phyloP scores from a whole-genome alignment of 2,329 filamentous ascomycete genomes.

The Epichloe gansuensis region DNA sequence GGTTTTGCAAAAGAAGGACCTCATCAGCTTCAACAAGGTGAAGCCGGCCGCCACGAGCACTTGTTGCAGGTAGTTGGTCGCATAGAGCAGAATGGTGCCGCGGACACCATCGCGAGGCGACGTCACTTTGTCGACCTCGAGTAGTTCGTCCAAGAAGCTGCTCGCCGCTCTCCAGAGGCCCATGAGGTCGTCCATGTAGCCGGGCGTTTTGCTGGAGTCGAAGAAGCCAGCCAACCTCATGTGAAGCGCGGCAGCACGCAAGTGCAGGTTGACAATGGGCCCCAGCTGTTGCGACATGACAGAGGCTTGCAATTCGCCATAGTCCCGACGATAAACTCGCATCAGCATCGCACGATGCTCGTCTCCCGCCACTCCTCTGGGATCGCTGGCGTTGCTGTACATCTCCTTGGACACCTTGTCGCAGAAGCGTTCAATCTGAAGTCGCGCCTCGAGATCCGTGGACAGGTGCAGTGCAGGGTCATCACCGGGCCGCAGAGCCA shows the following conservation, averaged over 20 bases:
- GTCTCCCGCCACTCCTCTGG: slow-evolving; percentile 55
- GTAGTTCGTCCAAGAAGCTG: slow-evolving; percentile 54
- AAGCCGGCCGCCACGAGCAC: slow-evolving; percentile 77
- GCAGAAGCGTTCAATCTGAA: slow-evolving; percentile 62
- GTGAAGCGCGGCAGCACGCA: slow-evolving; percentile 62
- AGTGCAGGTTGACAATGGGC: slow-evolving; percentile 50
- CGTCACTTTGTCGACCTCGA: slow-evolving; percentile 38
- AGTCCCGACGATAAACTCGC: slow-evolving; percentile 54
- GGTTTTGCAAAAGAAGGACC: slow-evolving; percentile 62
- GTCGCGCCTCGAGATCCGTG: slow-evolving; percentile 51
- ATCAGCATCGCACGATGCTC: slow-evolving; percentile 56
- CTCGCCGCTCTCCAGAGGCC: slow-evolving; percentile 62
- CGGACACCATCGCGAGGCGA: slow-evolving; percentile 32
- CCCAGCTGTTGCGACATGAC: slow-evolving; percentile 47
- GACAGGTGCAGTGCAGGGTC: slow-evolving; percentile 47
- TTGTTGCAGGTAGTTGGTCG: slow-evolving; percentile 68
- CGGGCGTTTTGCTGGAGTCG: slow-evolving; percentile 58
- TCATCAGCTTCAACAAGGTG: slow-evolving; percentile 65
- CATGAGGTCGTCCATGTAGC: slow-evolving; percentile 64
- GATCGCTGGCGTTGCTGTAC: slow-evolving; percentile 66
- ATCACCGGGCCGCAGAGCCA: slow-evolving; percentile 48
- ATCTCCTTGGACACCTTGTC: slow-evolving; percentile 70
- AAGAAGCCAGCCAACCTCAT: slow-evolving; percentile 72
- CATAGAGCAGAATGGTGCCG: slow-evolving; percentile 49
- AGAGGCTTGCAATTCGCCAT: slow-evolving; percentile 48